Evolutionary conservation across 2,329 filamentous ascomycete species (phyloP).

Genomic region (Ceratocystis eucalypticola): DNA sequence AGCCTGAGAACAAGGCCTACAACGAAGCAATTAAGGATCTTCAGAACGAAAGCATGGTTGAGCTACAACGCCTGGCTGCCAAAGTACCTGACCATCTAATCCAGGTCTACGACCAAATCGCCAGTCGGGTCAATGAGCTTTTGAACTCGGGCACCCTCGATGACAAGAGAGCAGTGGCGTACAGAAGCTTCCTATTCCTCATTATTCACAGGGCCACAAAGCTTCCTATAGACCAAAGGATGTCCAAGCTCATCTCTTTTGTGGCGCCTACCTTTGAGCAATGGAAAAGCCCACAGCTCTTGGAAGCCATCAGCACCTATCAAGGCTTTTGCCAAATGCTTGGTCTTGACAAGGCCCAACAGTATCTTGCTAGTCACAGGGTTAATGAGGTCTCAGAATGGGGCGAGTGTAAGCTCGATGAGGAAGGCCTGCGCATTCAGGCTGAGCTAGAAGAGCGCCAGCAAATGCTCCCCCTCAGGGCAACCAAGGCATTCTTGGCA

Average conservation of each 20-base stretch:
- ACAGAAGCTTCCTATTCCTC: conserved; percentile 83
- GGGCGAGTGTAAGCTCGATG: conserved; percentile 63
- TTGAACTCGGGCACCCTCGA: conserved; percentile 59
- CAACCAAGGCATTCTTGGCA: conserved; percentile 83
- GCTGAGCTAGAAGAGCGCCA: conserved; percentile 63
- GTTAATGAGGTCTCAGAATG: conserved; percentile 72
- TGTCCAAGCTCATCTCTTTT: conserved; percentile 61
- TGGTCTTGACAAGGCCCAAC: conserved; percentile 64
- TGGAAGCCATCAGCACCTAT: conserved; percentile 58
- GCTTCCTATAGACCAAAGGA: conserved; percentile 56
- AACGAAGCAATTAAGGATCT: conserved; percentile 84
- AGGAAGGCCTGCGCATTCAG: conserved; percentile 67
- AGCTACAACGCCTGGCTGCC: conserved; percentile 75
- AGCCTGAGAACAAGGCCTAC: conserved; percentile 57
- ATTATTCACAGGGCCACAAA: conserved; percentile 77
- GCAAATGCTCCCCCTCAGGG: conserved; percentile 63
- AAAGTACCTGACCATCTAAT: conserved; percentile 86
- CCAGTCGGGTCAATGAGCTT: conserved; percentile 70
- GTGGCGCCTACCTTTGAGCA: conserved; percentile 66
- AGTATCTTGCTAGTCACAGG: conserved; percentile 59
- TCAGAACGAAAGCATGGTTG: conserved; percentile 69
- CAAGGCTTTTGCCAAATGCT: conserved; percentile 66
- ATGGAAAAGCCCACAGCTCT: conserved; percentile 63
- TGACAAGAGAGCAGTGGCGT: conserved; percentile 71
- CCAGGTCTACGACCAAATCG: conserved; percentile 75